phyloP scores from a whole-genome alignment of 768 basidiomycete species.

The Panus rudis region DNA sequence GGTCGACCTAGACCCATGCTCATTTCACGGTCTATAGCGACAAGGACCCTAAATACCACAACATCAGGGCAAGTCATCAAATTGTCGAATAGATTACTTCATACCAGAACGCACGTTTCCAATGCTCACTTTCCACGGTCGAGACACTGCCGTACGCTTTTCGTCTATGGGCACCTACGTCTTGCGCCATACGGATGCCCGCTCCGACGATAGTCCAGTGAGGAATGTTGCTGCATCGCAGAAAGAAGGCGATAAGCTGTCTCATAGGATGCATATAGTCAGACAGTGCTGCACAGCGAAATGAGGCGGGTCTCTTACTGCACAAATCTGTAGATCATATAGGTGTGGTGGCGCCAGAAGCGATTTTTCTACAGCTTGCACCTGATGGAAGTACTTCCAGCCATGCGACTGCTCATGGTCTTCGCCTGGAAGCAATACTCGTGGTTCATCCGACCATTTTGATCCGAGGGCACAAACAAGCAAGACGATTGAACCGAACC shows the following conservation, averaged over 20 bases:
- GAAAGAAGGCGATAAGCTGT: conserved; percentile 15
- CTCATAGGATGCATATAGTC: background rate
- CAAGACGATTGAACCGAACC: conserved; percentile 47
- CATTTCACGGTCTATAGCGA: conserved; percentile 36
- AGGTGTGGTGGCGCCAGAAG: conserved; percentile 16
- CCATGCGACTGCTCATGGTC: conserved; percentile 26
- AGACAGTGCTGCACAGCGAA: conserved; percentile 18
- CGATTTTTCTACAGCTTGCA: conserved; percentile 40
- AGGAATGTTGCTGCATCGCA: conserved; percentile 17
- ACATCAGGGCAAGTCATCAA: too few relatives aligned
- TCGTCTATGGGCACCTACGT: conserved; percentile 51
- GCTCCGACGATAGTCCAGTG: conserved; percentile 33
- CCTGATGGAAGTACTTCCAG: conserved; percentile 49
- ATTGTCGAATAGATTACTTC: too few relatives aligned
- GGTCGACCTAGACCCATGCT: conserved; percentile 53
- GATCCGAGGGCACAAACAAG: conserved; percentile 48
- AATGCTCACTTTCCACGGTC: conserved; percentile 8
- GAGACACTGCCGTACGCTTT: conserved; percentile 12
- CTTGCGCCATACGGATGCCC: conserved; percentile 36
- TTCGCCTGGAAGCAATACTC: conserved; percentile 27
- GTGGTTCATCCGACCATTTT: conserved; percentile 35
- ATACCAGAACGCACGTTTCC: conserved; percentile 11
- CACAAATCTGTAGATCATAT: conserved; percentile 8
- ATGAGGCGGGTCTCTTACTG: conserved; percentile 12
- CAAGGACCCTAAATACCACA: too few relatives aligned